Evolutionary conservation across 2,329 filamentous ascomycete genomes (phyloP), one percentile per base, ranked within the genome.

Genomic region (Aspergillus ruber): DNA sequence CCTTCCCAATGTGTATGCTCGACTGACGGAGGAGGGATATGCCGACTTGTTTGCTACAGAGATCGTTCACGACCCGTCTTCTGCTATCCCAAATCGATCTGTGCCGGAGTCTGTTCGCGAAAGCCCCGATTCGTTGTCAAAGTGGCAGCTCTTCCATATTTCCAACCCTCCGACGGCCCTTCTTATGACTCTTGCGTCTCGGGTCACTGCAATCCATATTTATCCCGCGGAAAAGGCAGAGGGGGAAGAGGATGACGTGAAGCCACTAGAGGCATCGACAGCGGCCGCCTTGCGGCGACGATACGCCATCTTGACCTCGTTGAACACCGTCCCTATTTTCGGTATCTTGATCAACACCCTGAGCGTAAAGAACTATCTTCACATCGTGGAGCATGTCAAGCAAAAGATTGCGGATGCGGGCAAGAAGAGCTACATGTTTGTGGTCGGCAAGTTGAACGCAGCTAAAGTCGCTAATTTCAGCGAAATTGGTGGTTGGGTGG

Each of bases 271-370:
- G 56, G 64, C 76, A 49, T 70, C 76, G 4, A 80, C 79, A 9
- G 57, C 79, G n/a, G 68, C 74, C 7, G 71, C 78, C 20, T 81
- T 98, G 13, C 84, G 88, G 21, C 85, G 93, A 2, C 87, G 93
- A 33, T 98, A 97, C 67, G 93, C 86, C 1, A 83, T 93, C 49
- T 78, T 96, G 9, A 85, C 91, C 1, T 83, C 82, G 0, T 82
- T 97, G 23, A 82, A 85, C 15, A 88, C 89, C 0, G 86, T 84
- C 0, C 83, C 89, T 17, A 83, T 96, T 44, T 89, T 96, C 57
- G 93, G 93, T 6, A 95, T 98, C 51, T 75, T 98, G 1, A 90
- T 98, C 68, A 97, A 97, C 69, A 98, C 93, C 0, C 81, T 98
- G 4, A 91, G 86, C 18, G 89, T 97, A 5, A 83, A 85, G 50